These are phyloP conservation scores for Botryotinia calthae DNA, from an alignment of 2,329 filamentous ascomycete species.

Conservation along the genomic window DNA sequence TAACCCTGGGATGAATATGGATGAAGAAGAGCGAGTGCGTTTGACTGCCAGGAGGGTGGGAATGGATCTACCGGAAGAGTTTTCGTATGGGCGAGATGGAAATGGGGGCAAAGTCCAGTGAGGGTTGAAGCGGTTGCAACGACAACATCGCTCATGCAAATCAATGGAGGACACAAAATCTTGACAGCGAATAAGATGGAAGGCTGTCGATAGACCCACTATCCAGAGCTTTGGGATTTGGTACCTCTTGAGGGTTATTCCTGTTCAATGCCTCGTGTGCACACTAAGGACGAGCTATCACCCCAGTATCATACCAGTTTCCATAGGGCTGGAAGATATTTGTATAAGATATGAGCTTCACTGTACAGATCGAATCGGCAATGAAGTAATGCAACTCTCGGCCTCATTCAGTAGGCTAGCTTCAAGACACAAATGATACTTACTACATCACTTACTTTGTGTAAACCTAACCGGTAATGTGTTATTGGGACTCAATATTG, in stretches of 20 bases:
- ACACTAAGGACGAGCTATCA: not conserved
- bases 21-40: slow-evolving; percentile 77
- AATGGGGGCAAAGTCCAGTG: slow-evolving; percentile 17
- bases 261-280: not conserved
- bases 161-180: not conserved
- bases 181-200: not conserved
- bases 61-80: slow-evolving; percentile 78
- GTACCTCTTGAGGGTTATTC: not conserved
- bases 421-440: not conserved
- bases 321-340: not conserved
- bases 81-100: slow-evolving; percentile 19
- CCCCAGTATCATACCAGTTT: not conserved
- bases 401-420: not conserved
- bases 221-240: not conserved
- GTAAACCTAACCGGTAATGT: not conserved
- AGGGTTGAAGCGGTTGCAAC: not conserved
- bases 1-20: slow-evolving; percentile 88
- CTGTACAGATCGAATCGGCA: not conserved
- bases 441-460: not conserved
- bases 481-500: not conserved
- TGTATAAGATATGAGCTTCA: not conserved
- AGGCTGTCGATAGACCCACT: not conserved
- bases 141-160: not conserved
- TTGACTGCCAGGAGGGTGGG: slow-evolving; percentile 84
- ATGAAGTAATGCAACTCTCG: not conserved